Percentiles rank a stretch among this genome's conserved stretches.
phyloP scores from a whole-genome alignment of 1,284 basidiomycete species.

The Microbotryum violaceum region DNA sequence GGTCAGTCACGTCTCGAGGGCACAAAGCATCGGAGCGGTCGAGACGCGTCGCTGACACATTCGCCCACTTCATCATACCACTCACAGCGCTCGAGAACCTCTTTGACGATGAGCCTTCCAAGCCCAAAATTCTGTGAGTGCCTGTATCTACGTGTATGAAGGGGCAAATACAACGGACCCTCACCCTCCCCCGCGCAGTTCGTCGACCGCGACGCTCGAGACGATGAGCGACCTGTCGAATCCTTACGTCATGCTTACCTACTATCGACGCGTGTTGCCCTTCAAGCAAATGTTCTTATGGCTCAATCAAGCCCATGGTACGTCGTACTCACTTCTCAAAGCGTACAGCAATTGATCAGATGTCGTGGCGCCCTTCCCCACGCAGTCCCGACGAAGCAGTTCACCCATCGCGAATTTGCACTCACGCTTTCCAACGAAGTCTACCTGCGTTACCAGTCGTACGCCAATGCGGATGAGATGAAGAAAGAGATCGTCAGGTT shows the following conservation, averaged over 20 bases:
- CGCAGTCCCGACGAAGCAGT: slow-evolving; percentile 54
- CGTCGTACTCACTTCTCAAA: neutral
- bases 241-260: slow-evolving; percentile 69
- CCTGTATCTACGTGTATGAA: too few species aligned
- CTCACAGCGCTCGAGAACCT: slow-evolving; percentile 26
- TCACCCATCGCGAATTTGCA: slow-evolving; percentile 92
- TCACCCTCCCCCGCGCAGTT: neutral
- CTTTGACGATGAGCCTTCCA: slow-evolving; percentile 14
- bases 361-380: neutral
- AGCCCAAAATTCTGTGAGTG: slow-evolving; percentile 3
- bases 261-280: slow-evolving; percentile 86
- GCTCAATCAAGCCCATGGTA: slow-evolving; percentile 81
- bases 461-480: slow-evolving; percentile 73
- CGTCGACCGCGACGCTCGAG: slow-evolving; percentile 1
- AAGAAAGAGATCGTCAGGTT: slow-evolving; percentile 78
- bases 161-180: neutral
- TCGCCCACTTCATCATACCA: neutral
- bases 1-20: neutral
- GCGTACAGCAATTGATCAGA: neutral
- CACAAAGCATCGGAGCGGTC: neutral
- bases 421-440: slow-evolving; percentile 87
- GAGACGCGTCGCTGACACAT: neutral
- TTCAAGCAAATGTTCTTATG: slow-evolving; percentile 90
- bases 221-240: slow-evolving; percentile 44
- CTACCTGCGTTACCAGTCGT: slow-evolving; percentile 93